phyloP scores from a whole-genome alignment of 2,329 filamentous ascomycete genomes.

The Colletotrichum sojae region DNA sequence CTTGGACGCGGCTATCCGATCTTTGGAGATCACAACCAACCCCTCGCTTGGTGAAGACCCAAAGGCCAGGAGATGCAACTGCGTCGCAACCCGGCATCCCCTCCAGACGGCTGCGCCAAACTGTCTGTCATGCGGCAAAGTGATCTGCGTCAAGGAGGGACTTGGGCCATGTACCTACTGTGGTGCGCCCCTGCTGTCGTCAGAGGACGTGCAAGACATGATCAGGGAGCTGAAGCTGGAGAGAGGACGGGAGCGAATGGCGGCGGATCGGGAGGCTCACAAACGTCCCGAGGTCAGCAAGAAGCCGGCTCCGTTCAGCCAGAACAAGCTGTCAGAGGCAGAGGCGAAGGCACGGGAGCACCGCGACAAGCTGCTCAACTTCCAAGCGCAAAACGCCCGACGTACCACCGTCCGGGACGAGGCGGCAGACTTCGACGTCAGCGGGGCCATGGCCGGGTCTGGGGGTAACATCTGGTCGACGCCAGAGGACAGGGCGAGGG shows the following conservation, averaged over 20 bases:
- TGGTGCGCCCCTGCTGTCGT: slow-evolving; percentile 78
- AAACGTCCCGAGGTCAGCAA: slow-evolving; percentile 75
- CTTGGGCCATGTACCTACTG: slow-evolving; percentile 96
- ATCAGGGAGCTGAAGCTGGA: slow-evolving; percentile 87
- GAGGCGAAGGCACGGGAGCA: slow-evolving; percentile 81
- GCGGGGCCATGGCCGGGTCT: slow-evolving; percentile 58
- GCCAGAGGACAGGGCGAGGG: slow-evolving; percentile 84
- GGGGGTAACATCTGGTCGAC: slow-evolving; percentile 84
- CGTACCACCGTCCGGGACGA: slow-evolving; percentile 90
- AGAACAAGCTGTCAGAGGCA: slow-evolving; percentile 67
- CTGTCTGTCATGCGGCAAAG: slow-evolving; percentile 92
- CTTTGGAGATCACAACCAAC: slow-evolving; percentile 93
- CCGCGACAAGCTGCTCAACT: slow-evolving; percentile 83
- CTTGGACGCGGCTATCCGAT: slow-evolving; percentile 85
- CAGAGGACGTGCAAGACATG: slow-evolving; percentile 85
- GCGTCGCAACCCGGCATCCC: slow-evolving; percentile 89
- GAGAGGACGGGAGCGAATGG: slow-evolving; percentile 88
- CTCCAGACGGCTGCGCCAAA: slow-evolving; percentile 93
- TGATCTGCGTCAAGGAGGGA: slow-evolving; percentile 94
- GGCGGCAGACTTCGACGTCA: slow-evolving; percentile 75
- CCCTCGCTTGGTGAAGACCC: slow-evolving; percentile 74
- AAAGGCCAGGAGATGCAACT: slow-evolving; percentile 81
- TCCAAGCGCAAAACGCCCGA: slow-evolving; percentile 87
- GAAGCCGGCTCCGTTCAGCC: slow-evolving; percentile 72
- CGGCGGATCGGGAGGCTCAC: slow-evolving; percentile 80